Base-by-base conservation (phyloP, 2,329 filamentous ascomycete genomes). In the Leptographium flavum region DNA sequence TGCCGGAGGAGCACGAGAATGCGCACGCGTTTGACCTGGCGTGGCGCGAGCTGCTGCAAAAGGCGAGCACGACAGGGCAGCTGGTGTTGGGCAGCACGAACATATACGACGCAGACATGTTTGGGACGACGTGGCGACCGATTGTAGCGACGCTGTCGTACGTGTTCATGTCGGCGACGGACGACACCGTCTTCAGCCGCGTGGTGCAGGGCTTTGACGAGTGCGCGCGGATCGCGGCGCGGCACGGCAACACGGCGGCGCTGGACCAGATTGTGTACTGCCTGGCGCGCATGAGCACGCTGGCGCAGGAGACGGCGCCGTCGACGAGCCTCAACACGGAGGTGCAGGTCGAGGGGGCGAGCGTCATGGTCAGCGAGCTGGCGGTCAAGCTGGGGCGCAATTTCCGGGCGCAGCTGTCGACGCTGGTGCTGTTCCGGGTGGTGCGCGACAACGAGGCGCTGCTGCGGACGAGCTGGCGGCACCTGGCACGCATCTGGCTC, bases 141-240 rank as follows among this genome's bases (percentile, higher is more conserved):
- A 87, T 98, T 42, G 74, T 98, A 32, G 88, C 92, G 4, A 96
- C 93, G 0, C 68, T 98, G 45, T 93, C 92, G 13, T 98, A 96
- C 58, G 92, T 98, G 4, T 98, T 98, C 67, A 94, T 96, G 82
- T 96, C 90, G 31, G 93, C 93, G 15, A 94, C 87, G 0, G 93
- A 98, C 57, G 92, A 98, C 60, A 74, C 90, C 1, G 92, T 98
- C 3, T 98, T 94, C 59, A 86, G 86, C 31, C 79, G 92, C 48
- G 84, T 98, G 17, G 87, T 96, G 25, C 85, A 85, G 40, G 92
- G 92, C 2, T 98, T 98, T 57, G 87, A 94, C 55, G 90, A 98
- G 61, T 96, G 90, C 60, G 88, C 92, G 17, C 82, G 86, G 48
- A 94, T 98, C 53, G 90, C 92, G 6, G 80, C 86, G 8, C 84